Base-by-base conservation (phyloP, 352 stramenopile species). In the Phytophthora pseudosyringae region DNA sequence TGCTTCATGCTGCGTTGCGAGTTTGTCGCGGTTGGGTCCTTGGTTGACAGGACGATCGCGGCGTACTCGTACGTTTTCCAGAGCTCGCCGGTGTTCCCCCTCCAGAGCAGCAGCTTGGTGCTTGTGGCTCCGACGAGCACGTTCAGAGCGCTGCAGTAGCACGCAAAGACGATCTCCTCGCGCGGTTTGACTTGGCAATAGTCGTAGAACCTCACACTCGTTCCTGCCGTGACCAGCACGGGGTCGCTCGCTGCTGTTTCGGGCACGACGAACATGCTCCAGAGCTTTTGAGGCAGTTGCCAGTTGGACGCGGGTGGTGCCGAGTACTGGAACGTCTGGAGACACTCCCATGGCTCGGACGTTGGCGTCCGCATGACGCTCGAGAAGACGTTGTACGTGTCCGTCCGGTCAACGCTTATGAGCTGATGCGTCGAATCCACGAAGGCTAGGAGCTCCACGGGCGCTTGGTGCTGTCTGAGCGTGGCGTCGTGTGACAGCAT, bases 121-220 rank as follows among this genome's bases (percentile, higher is more conserved):
- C 67, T 71, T 0, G 84, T 93, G 15, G 77, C 82, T 7, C 67
- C 82, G 9, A 91, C 12, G 18, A 93, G 49, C 3, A 89, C 60
- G 47, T 90, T 86, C 21, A 93, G 44, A 47, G 74, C 66, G 13
- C 59, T 65, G 53, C 69, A 91, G 31, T 88, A 91, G 56, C 69
- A 71, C 9, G 74, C 67, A 55, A 86, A 89, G 44, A 91, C 65
- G 26, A 91, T 60, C 50, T 93, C 84, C 45, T 93, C 84, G 5
- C 79, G 75, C 18, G 78, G 71, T 46, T 83, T 86, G 10, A 77
- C 71, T 18, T 89, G 64, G 15, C 82, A 88, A 44, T 81, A 63
- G 16, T 91, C 84, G 64, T 86, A 89, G 63, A 90, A 90, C 2
- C 52, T 56, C 11, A 90, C 54, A 18, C 29, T 63, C 0, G 59